phyloP scores from a whole-genome alignment of 352 stramenopile species.

The Phytopythium mirpurense region DNA sequence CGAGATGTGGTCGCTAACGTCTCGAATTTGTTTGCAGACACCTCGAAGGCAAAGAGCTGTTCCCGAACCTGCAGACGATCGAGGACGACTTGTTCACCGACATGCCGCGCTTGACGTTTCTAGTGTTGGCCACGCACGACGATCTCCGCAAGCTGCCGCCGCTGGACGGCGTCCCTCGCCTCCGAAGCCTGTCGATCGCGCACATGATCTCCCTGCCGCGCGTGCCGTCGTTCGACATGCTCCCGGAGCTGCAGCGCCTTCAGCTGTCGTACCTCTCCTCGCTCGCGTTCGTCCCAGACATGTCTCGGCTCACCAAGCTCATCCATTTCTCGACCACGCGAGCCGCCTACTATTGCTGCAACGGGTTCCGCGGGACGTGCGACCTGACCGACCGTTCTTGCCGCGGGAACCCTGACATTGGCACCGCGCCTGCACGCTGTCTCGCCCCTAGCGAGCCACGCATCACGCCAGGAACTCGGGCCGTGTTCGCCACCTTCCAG shows the following conservation, averaged over 20 bases:
- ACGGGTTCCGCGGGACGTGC: constrained; percentile 23
- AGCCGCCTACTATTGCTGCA: constrained; percentile 24
- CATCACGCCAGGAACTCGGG: constrained; percentile 9
- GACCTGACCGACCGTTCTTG: constrained; percentile 17
- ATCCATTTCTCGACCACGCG: constrained; percentile 13
- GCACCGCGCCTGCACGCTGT: constrained; percentile 10
- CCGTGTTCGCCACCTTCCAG: constrained; percentile 8
- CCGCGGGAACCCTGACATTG: constrained; percentile 3
- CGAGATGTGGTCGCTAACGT: neutral
- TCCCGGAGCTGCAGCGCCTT: constrained; percentile 15
- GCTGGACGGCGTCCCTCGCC: constrained; percentile 19
- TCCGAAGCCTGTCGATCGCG: constrained; percentile 30
- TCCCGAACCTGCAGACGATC: constrained; percentile 16
- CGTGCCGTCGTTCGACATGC: constrained; percentile 19
- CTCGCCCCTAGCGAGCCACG: constrained; percentile 6
- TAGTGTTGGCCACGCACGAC: constrained; percentile 24
- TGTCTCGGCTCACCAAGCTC: constrained; percentile 12
- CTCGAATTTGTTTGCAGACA: constrained; percentile 14
- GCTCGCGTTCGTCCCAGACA: constrained; percentile 18
- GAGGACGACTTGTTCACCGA: constrained; percentile 20
- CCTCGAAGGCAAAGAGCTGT: constrained; percentile 9
- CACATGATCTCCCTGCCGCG: constrained; percentile 8
- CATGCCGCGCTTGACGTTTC: constrained; percentile 23
- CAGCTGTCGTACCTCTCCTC: constrained; percentile 13
- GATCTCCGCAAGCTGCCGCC: constrained; percentile 16